Base-by-base conservation (phyloP, 148 eudicot genomes). In the Polygonum maritimum region DNA sequence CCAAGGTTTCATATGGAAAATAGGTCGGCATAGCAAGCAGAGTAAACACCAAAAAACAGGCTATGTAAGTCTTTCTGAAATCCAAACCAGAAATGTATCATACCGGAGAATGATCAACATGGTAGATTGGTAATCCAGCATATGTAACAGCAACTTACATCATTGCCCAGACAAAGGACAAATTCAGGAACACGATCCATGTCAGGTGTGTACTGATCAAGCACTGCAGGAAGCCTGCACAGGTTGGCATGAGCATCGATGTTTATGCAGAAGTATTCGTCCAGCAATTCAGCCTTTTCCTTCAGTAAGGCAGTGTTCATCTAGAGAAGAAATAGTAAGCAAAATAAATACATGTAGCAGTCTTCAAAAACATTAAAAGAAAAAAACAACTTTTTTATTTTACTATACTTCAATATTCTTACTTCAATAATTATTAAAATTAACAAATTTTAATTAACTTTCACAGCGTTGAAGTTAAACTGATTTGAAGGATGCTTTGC, bases 151-250 rank as follows among this genome's bases (percentile, higher is more conserved):
- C 63, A 76, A 82, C 85, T 83, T 87, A 92, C 98, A 82, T 95
- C 98, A 85, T 95, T 95, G 74, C 97, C 98, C 80, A 95, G 85
- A 81, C 91, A 92, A 69, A 95, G 91, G 78, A 84, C 83, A 78
- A 95, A 89, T 77, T 95, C 97, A 19, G 96, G 98, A 70, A 95
- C 85, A 79, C 92, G 87, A 63, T 95, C 98, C 97, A 95, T 92
- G 80, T 95, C 97, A 79, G 98, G 98, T 58, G 96, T 95, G 84
- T 95, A 92, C 87, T 95, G 98, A 81, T 95, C 97, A 80, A 95
- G 90, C 74, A 95, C 78, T 54, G 92, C 88, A 69, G 98, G 98
- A 76, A 95, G 92, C 94, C 97, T 89, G 22, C 89, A 86, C 84
- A 95, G 78, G 74, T 86, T 88, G 67, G 97, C 94, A 49, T 85